Percentiles rank a stretch among this genome's conserved stretches.
Evolutionary conservation across 805 yeast species (phyloP).

Genomic region (Danielozyma ontarioensis): DNA sequence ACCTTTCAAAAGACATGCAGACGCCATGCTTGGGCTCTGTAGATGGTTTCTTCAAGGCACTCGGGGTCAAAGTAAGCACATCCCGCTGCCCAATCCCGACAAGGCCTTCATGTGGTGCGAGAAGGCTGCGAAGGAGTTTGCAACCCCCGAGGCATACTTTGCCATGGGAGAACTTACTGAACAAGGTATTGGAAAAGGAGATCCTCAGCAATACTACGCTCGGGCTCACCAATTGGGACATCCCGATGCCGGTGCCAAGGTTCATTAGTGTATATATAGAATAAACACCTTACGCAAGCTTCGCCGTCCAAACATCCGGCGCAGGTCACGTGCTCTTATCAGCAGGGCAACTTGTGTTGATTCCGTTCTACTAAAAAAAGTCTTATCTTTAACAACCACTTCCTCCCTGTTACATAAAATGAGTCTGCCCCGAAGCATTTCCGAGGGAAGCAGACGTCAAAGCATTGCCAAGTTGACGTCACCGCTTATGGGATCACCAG

Average conservation of each 20-base stretch:
- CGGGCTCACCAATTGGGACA: slow-evolving; percentile 33
- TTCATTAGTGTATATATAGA: too few relatives aligned
- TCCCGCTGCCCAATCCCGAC: slow-evolving; percentile 31
- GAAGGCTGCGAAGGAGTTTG: slow-evolving; percentile 35
- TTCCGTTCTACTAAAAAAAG: too few relatives aligned
- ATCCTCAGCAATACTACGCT: slow-evolving; percentile 25
- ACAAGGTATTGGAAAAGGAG: slow-evolving; percentile 23
- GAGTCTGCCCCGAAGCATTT: slow-evolving; percentile 12
- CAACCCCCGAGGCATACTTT: slow-evolving; percentile 33
- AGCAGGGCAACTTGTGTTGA: too few relatives aligned
- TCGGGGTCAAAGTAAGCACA: slow-evolving; percentile 27
- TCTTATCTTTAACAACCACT: too few relatives aligned
- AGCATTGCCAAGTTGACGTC: slow-evolving; percentile 29
- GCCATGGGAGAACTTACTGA: slow-evolving; percentile 37
- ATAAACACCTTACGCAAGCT: too few relatives aligned
- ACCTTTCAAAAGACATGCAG: slow-evolving; percentile 36
- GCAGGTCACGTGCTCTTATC: too few relatives aligned
- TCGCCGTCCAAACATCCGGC: too few relatives aligned
- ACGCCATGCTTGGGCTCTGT: slow-evolving; percentile 41
- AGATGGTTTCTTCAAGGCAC: slow-evolving; percentile 37
- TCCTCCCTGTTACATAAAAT: too few relatives aligned
- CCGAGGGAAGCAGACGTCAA: slow-evolving; percentile 13
- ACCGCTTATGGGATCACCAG: slow-evolving; percentile 24
- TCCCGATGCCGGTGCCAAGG: slow-evolving; percentile 20
- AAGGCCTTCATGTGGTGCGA: slow-evolving; percentile 40